Percentiles rank a stretch among this genome's conserved stretches.
Evolutionary conservation across 106 monocot genomes (phyloP).

Genomic region (Amphibolis antarctica): DNA sequence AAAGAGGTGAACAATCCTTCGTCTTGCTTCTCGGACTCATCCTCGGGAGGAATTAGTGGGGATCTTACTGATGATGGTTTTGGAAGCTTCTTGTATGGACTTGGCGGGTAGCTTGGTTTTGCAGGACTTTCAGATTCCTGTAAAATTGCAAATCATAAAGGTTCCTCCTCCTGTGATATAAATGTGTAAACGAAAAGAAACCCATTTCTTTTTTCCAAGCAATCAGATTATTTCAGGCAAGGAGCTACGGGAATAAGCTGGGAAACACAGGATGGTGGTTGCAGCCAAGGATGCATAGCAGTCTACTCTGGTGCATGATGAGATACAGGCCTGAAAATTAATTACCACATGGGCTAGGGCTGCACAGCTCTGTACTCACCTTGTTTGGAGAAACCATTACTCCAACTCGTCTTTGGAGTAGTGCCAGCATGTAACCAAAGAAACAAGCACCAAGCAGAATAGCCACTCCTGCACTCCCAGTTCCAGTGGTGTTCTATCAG

Average conservation of each 20-base stretch:
- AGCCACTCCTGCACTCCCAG: conserved; percentile 61
- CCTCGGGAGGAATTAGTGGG: conserved; percentile 51
- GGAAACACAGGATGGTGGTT: too few species aligned
- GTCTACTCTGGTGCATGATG: too few species aligned
- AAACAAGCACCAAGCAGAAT: conserved; percentile 91
- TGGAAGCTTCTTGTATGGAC: conserved; percentile 49
- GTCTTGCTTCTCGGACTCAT: conserved; percentile 45
- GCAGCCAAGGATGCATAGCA: too few species aligned
- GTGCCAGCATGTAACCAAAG: conserved; percentile 99
- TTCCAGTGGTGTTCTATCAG: background rate
- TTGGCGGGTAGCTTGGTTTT: conserved; percentile 29
- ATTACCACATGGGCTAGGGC: too few species aligned
- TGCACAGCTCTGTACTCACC: conserved; percentile 33
- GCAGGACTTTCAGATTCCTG: conserved; percentile 46
- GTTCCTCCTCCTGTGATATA: too few species aligned
- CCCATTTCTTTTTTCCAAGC: too few species aligned
- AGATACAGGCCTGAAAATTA: too few species aligned
- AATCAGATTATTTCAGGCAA: too few species aligned
- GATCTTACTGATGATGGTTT: conserved; percentile 47
- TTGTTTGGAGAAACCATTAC: conserved; percentile 54
- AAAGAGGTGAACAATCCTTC: conserved; percentile 62
- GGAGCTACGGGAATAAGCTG: too few species aligned
- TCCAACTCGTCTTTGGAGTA: conserved; percentile 75
- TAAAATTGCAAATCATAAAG: background rate
- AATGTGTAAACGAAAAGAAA: too few species aligned